Evolutionary conservation across 2,329 filamentous ascomycete species (phyloP).

Genomic region (Aspergillus spinulosporus): DNA sequence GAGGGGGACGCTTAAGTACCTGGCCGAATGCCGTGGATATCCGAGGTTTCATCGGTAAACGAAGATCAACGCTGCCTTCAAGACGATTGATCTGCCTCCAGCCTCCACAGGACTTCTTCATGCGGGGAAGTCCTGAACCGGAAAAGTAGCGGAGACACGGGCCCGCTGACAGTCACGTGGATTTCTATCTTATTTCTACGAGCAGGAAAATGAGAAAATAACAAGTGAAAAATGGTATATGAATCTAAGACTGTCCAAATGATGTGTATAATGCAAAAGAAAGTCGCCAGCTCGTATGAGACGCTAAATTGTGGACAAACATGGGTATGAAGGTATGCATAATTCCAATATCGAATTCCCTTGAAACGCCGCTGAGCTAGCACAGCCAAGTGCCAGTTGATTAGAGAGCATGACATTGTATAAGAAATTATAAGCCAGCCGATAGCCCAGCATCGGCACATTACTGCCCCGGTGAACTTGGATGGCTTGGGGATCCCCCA

Average conservation of each 20-base stretch:
- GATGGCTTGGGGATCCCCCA: constrained; percentile 37
- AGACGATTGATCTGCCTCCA: constrained; percentile 4
- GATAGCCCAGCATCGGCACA: not conserved
- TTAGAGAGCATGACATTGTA: not conserved
- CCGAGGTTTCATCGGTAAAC: constrained; percentile 14
- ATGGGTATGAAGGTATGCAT: constrained; percentile 15
- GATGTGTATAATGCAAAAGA: constrained; percentile 12
- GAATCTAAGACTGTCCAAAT: constrained; percentile 8
- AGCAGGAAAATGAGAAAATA: not conserved
- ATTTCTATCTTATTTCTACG: too few species aligned
- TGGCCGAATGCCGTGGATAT: constrained; percentile 15
- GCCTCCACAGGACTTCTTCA: constrained; percentile 20
- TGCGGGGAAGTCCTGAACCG: constrained; percentile 21
- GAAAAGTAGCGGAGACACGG: constrained; percentile 5
- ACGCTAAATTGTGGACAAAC: constrained; percentile 11
- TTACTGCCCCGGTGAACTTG: constrained; percentile 34
- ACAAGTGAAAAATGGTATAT: constrained; percentile 4
- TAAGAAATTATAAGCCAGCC: not conserved
- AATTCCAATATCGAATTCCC: constrained; percentile 7
- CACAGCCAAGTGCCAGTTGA: constrained; percentile 4
- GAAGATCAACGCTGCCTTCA: not conserved
- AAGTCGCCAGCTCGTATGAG: constrained; percentile 10
- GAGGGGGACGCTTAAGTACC: constrained; percentile 3
- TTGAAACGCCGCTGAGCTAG: constrained; percentile 11
- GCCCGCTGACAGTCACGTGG: constrained; percentile 17